A percentile compares a stretch with the other conserved stretches of the same genome.
phyloP scores from a whole-genome alignment of 2,329 filamentous ascomycete genomes.

The Celoporthe dispersa region DNA sequence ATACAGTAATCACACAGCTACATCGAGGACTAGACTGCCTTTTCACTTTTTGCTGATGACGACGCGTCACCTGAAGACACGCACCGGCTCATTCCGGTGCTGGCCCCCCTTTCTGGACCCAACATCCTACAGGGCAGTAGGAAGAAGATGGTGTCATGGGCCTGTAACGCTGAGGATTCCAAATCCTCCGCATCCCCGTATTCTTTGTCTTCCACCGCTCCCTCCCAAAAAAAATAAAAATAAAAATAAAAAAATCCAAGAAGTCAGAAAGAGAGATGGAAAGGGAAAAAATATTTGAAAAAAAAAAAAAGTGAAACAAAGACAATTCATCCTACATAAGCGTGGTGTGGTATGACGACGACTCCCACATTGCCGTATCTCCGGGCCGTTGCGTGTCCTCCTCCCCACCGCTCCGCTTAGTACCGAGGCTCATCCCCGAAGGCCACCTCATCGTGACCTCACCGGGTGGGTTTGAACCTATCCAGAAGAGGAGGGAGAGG shows the following conservation, averaged over 20 bases:
- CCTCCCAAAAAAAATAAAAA: neutral
- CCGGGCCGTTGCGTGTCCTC: conserved; percentile 6
- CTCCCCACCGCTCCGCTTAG: neutral
- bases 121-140: neutral
- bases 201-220: too few species aligned
- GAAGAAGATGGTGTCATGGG: neutral
- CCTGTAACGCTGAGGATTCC: neutral
- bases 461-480: neutral
- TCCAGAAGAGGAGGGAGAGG: neutral
- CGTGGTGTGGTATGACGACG: conserved; percentile 2
- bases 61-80: neutral
- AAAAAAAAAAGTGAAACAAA: neutral
- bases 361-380: neutral
- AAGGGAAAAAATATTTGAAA: too few species aligned
- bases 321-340: neutral
- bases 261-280: too few species aligned
- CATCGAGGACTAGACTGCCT: too few species aligned
- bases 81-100: neutral
- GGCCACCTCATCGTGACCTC: conserved; percentile 3
- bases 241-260: neutral
- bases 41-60: neutral
- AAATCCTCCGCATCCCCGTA: neutral
- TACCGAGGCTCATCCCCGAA: conserved; percentile 1
- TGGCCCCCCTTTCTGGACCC: neutral
- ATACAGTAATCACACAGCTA: too few species aligned